Evolutionary conservation across 768 basidiomycete species (phyloP).

Genomic region (Cystofilobasidium bisporidii): DNA sequence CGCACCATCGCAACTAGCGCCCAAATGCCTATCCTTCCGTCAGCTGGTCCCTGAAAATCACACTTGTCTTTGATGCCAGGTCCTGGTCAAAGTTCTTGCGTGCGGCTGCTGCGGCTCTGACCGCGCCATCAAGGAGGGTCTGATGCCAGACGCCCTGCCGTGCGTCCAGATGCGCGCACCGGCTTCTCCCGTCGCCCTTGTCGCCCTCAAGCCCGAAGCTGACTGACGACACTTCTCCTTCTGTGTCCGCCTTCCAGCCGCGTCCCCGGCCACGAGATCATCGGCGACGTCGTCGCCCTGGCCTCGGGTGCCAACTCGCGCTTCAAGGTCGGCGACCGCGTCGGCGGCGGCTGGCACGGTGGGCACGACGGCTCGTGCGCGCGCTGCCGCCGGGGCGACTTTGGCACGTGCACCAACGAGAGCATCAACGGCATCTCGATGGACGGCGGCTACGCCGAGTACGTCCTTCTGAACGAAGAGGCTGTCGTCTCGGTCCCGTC

Average conservation of each 20-base stretch:
- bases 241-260: neutral
- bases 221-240: no score
- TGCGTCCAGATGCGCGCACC: neutral
- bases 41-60: constrained; percentile 27
- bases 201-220: neutral
- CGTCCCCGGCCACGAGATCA: constrained; percentile 30
- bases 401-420: constrained; percentile 31
- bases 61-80: neutral
- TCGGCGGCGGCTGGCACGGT: constrained; percentile 32
- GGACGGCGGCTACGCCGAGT: constrained; percentile 25
- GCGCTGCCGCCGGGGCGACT: constrained; percentile 25
- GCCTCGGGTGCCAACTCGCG: constrained; percentile 24
- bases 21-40: no score
- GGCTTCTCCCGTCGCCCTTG: no score
- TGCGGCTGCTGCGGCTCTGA: constrained; percentile 23
- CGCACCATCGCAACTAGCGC: no score
- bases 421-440: constrained; percentile 31
- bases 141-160: constrained; percentile 8
- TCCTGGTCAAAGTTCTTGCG: neutral
- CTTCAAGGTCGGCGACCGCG: constrained; percentile 33
- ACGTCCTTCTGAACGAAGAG: constrained; percentile 24
- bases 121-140: constrained; percentile 17
- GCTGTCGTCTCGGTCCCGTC: constrained; percentile 24
- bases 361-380: constrained; percentile 21
- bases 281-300: constrained; percentile 31